A percentile compares a stretch with the other conserved stretches of the same genome.
phyloP scores from a whole-genome alignment of 148 eudicot species.

The Dysphania ambrosioides region DNA sequence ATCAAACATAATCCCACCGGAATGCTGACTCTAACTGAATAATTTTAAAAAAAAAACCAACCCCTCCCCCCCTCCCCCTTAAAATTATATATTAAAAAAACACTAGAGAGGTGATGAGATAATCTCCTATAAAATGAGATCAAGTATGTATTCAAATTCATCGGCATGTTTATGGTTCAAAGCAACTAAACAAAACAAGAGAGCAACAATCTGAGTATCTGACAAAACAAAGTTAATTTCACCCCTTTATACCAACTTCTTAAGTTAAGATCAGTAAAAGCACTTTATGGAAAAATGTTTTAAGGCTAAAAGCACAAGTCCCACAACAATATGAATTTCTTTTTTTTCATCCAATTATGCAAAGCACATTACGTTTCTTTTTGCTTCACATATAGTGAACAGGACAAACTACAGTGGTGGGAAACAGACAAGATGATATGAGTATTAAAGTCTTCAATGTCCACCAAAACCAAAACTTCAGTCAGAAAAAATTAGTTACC shows the following conservation, averaged over 20 bases:
- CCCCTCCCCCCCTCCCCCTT: neutral
- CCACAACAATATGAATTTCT: too few relatives aligned
- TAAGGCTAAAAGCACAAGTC: too few relatives aligned
- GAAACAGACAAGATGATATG: neutral
- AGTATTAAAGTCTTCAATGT: neutral
- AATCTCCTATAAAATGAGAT: too few relatives aligned
- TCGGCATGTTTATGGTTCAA: neutral
- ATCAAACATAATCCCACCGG: neutral
- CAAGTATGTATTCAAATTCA: too few relatives aligned
- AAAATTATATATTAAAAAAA: too few relatives aligned
- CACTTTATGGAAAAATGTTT: too few relatives aligned
- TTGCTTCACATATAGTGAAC: neutral
- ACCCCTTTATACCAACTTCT: neutral
- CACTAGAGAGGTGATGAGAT: too few relatives aligned
- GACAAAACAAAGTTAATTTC: neutral
- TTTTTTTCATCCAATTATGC: too few relatives aligned
- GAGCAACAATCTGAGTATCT: neutral
- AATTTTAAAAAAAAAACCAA: neutral
- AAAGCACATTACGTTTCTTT: too few relatives aligned
- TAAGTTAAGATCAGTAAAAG: neutral
- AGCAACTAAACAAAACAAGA: neutral
- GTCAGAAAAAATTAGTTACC: slow-evolving; percentile 35
- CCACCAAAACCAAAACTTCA: neutral
- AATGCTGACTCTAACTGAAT: neutral
- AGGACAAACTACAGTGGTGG: neutral